phyloP scores from a whole-genome alignment of 306 rosid genomes.

The Trifolium repens region DNA sequence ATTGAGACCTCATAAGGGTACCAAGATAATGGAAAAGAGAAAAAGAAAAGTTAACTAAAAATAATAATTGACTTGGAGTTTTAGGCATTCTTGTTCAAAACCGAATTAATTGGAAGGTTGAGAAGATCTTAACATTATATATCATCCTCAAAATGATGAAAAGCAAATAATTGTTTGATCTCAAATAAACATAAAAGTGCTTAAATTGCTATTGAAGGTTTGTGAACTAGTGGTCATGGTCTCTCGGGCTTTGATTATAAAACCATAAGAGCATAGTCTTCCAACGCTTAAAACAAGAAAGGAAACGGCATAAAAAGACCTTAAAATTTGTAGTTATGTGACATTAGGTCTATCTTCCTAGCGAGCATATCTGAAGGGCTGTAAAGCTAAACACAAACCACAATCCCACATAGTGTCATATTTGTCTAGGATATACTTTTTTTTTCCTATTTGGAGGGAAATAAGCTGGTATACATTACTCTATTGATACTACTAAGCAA shows the following conservation, averaged over 20 bases:
- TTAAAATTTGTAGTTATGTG: constrained; percentile 3
- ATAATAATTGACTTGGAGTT: not conserved
- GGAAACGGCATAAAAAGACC: not conserved
- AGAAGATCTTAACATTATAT: not conserved
- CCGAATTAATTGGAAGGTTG: not conserved
- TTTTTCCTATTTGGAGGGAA: not conserved
- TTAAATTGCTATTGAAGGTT: not conserved
- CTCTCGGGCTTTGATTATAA: constrained; percentile 14
- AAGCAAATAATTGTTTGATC: not conserved
- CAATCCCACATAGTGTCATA: not conserved
- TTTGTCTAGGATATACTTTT: not conserved
- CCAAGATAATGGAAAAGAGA: not conserved
- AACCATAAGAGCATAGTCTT: not conserved
- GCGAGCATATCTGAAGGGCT: not conserved
- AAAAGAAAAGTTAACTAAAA: constrained; percentile 21
- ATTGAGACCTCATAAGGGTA: not conserved
- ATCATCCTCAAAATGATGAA: constrained; percentile 1
- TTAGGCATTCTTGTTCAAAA: not conserved
- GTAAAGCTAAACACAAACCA: constrained; percentile 3
- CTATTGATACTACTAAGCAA: not conserved
- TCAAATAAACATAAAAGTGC: not conserved
- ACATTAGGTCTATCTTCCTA: constrained; percentile 1
- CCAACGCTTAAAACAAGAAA: constrained; percentile 9
- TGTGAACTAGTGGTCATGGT: not conserved
- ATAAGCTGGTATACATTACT: not conserved